These are phyloP conservation scores for Echinosophora koreensis DNA, from an alignment of 306 rosid genomes.

Conservation along the genomic window DNA sequence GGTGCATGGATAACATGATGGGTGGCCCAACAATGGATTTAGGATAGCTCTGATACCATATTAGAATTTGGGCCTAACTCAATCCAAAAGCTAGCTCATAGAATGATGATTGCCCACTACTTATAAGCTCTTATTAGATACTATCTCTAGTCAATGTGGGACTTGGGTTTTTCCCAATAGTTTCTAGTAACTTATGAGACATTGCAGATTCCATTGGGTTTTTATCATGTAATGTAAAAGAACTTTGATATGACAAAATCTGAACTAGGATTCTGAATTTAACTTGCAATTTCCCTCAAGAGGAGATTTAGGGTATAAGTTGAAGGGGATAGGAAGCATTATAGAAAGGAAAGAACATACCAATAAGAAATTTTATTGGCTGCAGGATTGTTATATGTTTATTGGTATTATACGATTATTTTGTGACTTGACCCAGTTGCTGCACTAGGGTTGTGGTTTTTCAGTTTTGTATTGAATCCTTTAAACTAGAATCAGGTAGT, in stretches of 20 bases:
- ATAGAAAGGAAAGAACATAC: conserved; percentile 9
- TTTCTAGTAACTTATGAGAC: conserved; percentile 4
- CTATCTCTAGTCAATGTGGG: too few relatives aligned
- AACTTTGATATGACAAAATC: conserved; percentile 23
- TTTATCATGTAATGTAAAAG: conserved; percentile 22
- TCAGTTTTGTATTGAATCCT: conserved; percentile 19
- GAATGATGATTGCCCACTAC: too few relatives aligned
- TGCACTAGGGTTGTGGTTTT: conserved; percentile 17
- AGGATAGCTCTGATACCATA: too few relatives aligned
- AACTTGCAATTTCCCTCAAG: neutral
- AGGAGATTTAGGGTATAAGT: conserved; percentile 19
- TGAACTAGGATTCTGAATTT: conserved; percentile 2
- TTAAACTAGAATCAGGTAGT: conserved; percentile 14
- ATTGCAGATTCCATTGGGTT: conserved; percentile 4
- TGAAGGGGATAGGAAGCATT: conserved; percentile 1
- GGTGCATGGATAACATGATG: too few relatives aligned
- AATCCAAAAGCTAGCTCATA: too few relatives aligned
- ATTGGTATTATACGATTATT: neutral
- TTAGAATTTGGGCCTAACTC: too few relatives aligned
- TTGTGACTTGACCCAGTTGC: neutral
- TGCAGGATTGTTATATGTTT: neutral
- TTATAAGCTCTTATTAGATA: too few relatives aligned
- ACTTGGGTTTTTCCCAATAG: too few relatives aligned
- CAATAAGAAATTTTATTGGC: neutral
- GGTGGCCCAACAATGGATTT: too few relatives aligned